Percentiles rank a stretch among this genome's conserved stretches.
These are phyloP conservation scores for Fusarium solani-melongenae DNA, from an alignment of 2,329 filamentous ascomycete species.

Conservation along the genomic window DNA sequence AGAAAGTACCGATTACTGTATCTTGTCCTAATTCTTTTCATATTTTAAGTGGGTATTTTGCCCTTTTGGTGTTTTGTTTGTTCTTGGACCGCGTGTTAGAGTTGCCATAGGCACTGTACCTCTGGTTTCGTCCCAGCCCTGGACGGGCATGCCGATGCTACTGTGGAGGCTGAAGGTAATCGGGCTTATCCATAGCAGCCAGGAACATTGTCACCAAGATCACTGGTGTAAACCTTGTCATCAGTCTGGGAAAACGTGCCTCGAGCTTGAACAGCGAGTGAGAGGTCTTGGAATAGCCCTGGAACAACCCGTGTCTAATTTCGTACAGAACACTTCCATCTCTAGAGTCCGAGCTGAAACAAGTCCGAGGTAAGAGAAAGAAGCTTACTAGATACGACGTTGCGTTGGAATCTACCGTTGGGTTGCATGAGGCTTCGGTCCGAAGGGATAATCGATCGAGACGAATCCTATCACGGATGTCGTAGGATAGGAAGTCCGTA, in stretches of 20 bases:
- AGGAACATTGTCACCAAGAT: not conserved
- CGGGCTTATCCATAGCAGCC: not conserved
- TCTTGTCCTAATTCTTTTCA: no score
- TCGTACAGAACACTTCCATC: not conserved
- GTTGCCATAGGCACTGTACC: not conserved
- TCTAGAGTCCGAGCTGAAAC: not conserved
- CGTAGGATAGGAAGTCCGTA: not conserved
- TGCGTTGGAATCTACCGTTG: not conserved
- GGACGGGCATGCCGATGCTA: not conserved
- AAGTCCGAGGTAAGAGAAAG: not conserved
- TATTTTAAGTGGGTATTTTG: no score
- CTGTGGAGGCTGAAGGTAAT: not conserved
- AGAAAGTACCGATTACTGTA: no score
- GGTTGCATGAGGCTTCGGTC: not conserved
- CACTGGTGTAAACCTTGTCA: not conserved
- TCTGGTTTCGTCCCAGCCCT: not conserved
- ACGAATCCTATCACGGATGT: not conserved
- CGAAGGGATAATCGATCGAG: not conserved
- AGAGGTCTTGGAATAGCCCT: not conserved
- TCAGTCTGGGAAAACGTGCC: not conserved
- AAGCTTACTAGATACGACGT: not conserved
- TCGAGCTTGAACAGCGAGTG: not conserved
- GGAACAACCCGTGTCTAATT: not conserved
- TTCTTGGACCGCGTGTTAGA: no score
- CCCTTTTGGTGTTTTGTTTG: no score